phyloP scores from a whole-genome alignment of 495 filamentous ascomycete species.

The Daldinia vernicosa region DNA sequence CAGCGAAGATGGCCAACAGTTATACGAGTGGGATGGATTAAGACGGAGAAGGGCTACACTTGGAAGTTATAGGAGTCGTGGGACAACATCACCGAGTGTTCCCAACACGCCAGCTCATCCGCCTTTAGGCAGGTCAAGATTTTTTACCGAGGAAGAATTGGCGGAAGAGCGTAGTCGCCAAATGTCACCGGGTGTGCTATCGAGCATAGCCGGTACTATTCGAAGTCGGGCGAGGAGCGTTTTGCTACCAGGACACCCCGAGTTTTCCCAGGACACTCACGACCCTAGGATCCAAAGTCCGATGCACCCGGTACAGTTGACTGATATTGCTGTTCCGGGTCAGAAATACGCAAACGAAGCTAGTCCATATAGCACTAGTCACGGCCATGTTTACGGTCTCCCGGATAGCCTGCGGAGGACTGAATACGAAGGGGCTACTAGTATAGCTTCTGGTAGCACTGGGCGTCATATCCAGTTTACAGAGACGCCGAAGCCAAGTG shows the following conservation, averaged over 20 bases:
- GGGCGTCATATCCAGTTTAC: slow-evolving; percentile 55
- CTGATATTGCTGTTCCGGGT: slow-evolving; percentile 64
- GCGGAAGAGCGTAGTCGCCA: slow-evolving; percentile 60
- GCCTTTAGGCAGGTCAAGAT: slow-evolving; percentile 86
- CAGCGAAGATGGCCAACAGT: slow-evolving; percentile 65
- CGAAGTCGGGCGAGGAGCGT: slow-evolving; percentile 63
- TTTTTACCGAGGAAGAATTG: slow-evolving; percentile 72
- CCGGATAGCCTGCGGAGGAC: slow-evolving; percentile 43
- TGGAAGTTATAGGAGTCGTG: slow-evolving; percentile 54
- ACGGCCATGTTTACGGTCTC: slow-evolving; percentile 42
- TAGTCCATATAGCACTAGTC: slow-evolving; percentile 49
- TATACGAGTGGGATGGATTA: slow-evolving; percentile 93
- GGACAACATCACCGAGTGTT: slow-evolving; percentile 48
- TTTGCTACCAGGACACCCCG: slow-evolving; percentile 55
- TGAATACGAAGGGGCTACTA: slow-evolving; percentile 51
- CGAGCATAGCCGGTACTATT: slow-evolving; percentile 68
- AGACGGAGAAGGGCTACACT: slow-evolving; percentile 80
- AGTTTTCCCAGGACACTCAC: slow-evolving; percentile 46
- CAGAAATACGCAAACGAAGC: slow-evolving; percentile 56
- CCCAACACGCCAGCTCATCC: slow-evolving; percentile 69
- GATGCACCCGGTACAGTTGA: slow-evolving; percentile 67
- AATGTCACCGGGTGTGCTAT: slow-evolving; percentile 60
- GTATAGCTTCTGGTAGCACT: slow-evolving; percentile 46
- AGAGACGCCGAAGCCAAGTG: slow-evolving; percentile 39
- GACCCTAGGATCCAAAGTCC: slow-evolving; percentile 54